Evolutionary conservation across 1,284 basidiomycete genomes (phyloP), one percentile per base, ranked within the genome.

Genomic region (Irpex rosettiformis): DNA sequence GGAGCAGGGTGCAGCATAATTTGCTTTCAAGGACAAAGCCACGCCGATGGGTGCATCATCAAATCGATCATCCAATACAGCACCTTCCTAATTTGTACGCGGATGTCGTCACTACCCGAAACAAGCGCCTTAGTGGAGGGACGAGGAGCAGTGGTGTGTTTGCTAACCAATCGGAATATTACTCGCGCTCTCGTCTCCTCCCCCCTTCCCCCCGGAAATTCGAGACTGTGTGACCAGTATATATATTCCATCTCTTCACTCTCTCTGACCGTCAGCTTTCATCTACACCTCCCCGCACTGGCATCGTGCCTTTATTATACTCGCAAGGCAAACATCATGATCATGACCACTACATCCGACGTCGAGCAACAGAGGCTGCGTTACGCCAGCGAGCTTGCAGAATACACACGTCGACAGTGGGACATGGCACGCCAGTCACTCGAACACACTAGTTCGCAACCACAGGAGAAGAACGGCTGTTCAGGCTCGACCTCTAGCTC

Each of bases 381-480:
- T 28, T 87, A 88, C 64, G 79, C 84, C 3, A 75, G 73, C 49
- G 79, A 85, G 65, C 72, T 88, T n/a, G 82, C 81, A 0, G 81
- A 75, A 3, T 77, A 86, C 67, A 88, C 85, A 4, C 71, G 79
- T 43, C 76, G 75, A 49, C 85, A 87, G 66, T 84, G 81, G 79
- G 76, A 79, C 54, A 45, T 65, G 18, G 71, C 70, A 27, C 69
- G 72, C 66, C 66, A 68, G 47, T 54, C 64, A 2, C 61, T 69
- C 51, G 69, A 74, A 43, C 57, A 47, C 24, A 62, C 54, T 52
- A 52, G 56, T 10, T 57, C 58, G 25, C 40, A 57, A 10, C 56
- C 58, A 22, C 40, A 57, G 11, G 60, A 62, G 6, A 57, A 62
- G 47, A 58, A 55, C 37, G 54, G 28, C 54, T 21, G 25, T 43